Base-by-base conservation (phyloP, 257 asterid species). In the Dorcoceras hygrometricum region DNA sequence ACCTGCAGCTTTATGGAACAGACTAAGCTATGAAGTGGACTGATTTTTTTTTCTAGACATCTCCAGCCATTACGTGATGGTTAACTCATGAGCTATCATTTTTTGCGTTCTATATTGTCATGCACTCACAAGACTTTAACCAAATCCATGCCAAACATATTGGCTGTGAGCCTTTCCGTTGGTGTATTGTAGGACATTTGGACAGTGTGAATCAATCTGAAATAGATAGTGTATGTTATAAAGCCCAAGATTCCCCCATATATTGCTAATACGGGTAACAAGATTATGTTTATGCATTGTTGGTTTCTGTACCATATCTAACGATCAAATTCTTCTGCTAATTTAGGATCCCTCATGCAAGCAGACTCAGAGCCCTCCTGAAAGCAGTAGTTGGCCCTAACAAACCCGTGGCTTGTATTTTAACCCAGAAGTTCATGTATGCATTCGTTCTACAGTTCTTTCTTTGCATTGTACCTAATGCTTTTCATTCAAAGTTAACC, bases 1-100 rank as follows among this genome's bases (percentile, higher is more conserved):
- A 76, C 25, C 23, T 56, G 69, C 70, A 64, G 69, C 66, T 34
- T 57, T 50, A 65, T 28, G 25, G 16, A 65, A 39, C 66, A 66
- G 60, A 70, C 57, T 57, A 72, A 36, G 14, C 18, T 39, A 36
- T 68, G 26, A 58, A 39, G 29, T 59, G 22, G 2, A 28, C 0
- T 20, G 34, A 18, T 65, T 34, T 22, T 54, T 32, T 60, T 12
- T 53, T 57, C 28, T 23, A 60, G 65, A 66, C 7, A 20, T 31
- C 28, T 32, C 10, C 19, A 36, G 31, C 29, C 22, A 62, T 51
- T 36, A 10, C 31, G 7, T 31, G 22, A 62, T 20, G 54, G 51
- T 31, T 36, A 34, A 31, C 20, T 20, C 43, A 62, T 27, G 24
- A 12, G 24, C 18, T 2, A 12, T 19, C 20, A 6, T 7, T 5